These are phyloP conservation scores for Euphrasia confusa DNA, from an alignment of 257 asterid genomes.

Conservation along the genomic window DNA sequence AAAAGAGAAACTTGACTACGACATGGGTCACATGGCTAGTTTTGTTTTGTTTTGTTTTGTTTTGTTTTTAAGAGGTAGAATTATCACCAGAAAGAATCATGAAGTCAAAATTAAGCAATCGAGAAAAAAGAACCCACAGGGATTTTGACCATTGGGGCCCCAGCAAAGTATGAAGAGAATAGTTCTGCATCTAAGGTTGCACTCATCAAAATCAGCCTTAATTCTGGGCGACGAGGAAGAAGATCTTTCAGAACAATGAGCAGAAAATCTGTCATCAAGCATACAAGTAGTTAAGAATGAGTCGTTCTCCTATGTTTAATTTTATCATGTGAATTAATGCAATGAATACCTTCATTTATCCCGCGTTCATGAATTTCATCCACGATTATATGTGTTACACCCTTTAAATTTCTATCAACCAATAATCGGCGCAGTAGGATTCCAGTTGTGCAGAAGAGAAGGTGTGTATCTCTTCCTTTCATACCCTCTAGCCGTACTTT, in stretches of 20 bases:
- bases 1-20: neutral
- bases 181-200: slow-evolving; percentile 91
- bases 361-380: slow-evolving; percentile 99
- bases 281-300: slow-evolving; percentile 28
- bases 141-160: slow-evolving; percentile 72
- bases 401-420: slow-evolving; percentile 78
- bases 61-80: too few species aligned
- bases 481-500: slow-evolving; percentile 93
- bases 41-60: neutral
- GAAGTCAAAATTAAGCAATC: slow-evolving; percentile 6
- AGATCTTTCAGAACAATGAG: slow-evolving; percentile 84
- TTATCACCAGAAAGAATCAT: neutral
- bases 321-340: slow-evolving; percentile 16
- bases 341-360: slow-evolving; percentile 77
- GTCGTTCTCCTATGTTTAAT: slow-evolving; percentile 11
- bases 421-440: slow-evolving; percentile 81
- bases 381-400: slow-evolving; percentile 81
- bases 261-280: slow-evolving; percentile 69
- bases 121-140: slow-evolving; percentile 43
- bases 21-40: neutral
- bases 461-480: slow-evolving; percentile 93
- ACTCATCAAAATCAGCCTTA: slow-evolving; percentile 92
- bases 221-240: slow-evolving; percentile 89
- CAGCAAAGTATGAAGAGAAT: slow-evolving; percentile 80
- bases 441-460: slow-evolving; percentile 97